Conservation (phyloP, 225 moss, liverwort and hornwort species). For the Lunularia cruciata region DNA sequence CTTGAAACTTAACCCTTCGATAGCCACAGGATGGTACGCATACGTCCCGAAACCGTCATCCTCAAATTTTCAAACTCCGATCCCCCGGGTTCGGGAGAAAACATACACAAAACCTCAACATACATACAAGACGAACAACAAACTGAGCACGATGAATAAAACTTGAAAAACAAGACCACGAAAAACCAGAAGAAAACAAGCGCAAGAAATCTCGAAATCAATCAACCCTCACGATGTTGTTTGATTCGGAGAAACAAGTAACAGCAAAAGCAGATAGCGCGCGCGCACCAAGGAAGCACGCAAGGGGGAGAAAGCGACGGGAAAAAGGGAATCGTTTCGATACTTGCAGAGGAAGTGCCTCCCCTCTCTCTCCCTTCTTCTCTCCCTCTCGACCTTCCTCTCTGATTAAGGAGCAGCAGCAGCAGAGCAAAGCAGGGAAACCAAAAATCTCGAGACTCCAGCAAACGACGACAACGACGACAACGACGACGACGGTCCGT, state of each 20-base stretch:
- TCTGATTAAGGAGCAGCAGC: no score
- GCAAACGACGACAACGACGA: background rate
- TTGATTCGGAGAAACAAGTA: slow-evolving; percentile 3
- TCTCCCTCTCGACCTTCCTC: no score
- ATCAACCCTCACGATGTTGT: background rate
- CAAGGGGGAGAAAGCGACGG: no score
- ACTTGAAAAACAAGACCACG: background rate
- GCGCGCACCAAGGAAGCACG: slow-evolving; percentile 7
- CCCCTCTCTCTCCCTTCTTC: no score
- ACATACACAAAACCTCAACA: no score
- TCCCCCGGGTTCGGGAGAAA: background rate
- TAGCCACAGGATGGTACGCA: background rate
- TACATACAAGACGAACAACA: background rate
- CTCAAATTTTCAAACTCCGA: slow-evolving; percentile 1
- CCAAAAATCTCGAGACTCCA: background rate
- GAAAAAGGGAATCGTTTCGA: slow-evolving; percentile 5
- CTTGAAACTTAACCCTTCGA: background rate
- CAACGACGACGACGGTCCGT: background rate
- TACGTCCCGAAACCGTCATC: background rate
- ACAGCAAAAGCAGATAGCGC: background rate
- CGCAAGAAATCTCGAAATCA: background rate
- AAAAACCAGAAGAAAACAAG: background rate
- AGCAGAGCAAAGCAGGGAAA: background rate
- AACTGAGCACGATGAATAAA: background rate
- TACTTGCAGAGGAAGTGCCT: background rate